These are phyloP conservation scores for Trichopus zeylanicus DNA, from an alignment of 116 monocot genomes.

Conservation along the genomic window DNA sequence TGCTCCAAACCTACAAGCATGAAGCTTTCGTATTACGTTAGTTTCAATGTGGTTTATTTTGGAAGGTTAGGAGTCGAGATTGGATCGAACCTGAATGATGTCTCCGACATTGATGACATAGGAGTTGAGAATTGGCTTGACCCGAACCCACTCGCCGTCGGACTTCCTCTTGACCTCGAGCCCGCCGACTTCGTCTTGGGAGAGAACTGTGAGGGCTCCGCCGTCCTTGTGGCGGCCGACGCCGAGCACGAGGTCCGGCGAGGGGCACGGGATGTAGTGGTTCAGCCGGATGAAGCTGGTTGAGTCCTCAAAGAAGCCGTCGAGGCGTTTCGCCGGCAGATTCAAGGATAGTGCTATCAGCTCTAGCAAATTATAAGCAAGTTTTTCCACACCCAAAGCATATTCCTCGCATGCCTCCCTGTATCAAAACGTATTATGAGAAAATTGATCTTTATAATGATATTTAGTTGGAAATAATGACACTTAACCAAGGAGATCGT, in stretches of 20 bases:
- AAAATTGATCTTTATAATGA: too few relatives aligned
- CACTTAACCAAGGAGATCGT: too few relatives aligned
- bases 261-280: constrained; percentile 59
- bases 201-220: constrained; percentile 54
- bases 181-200: constrained; percentile 52
- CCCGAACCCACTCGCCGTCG: neutral
- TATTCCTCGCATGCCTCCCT: constrained; percentile 40
- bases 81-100: neutral
- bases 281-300: constrained; percentile 44
- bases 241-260: constrained; percentile 45
- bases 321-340: constrained; percentile 23
- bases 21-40: too few relatives aligned
- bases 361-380: constrained; percentile 45
- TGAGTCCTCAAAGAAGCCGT: constrained; percentile 32
- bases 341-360: constrained; percentile 35
- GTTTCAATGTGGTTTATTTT: too few relatives aligned
- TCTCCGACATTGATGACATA: neutral
- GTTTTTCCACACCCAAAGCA: constrained; percentile 14
- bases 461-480: too few relatives aligned
- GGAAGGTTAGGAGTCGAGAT: too few relatives aligned
- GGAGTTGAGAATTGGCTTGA: neutral
- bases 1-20: constrained; percentile 67
- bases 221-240: constrained; percentile 64
- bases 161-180: constrained; percentile 22
- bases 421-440: neutral